phyloP scores from a whole-genome alignment of 495 filamentous ascomycete species.

The Aspergillus sparsus region DNA sequence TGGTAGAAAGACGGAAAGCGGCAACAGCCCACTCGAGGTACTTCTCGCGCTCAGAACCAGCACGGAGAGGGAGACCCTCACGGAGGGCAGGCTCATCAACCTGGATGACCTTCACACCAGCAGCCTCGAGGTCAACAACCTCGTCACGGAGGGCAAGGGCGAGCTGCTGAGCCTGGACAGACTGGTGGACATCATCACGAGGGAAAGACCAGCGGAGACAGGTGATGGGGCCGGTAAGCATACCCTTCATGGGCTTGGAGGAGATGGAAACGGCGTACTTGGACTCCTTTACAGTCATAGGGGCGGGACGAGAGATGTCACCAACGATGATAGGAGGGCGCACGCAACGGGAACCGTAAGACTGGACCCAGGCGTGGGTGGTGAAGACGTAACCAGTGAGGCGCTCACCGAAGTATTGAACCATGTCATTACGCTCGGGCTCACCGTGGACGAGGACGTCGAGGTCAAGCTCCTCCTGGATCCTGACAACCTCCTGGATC shows the following conservation, averaged over 20 bases:
- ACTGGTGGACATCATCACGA: conserved; percentile 98
- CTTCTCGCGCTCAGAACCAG: conserved; percentile 86
- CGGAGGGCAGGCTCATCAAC: conserved; percentile 98
- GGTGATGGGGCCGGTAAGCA: conserved; percentile 98
- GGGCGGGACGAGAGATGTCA: conserved; percentile 90
- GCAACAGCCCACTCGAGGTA: conserved; percentile 97
- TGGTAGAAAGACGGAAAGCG: conserved; percentile 91
- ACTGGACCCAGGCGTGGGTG: conserved; percentile 98
- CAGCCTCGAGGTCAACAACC: conserved; percentile 94
- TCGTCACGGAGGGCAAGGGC: conserved; percentile 97
- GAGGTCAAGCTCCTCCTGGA: conserved; percentile 95
- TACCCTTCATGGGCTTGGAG: conserved; percentile 99
- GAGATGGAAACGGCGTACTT: conserved; percentile 95
- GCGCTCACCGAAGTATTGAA: conserved; percentile 99
- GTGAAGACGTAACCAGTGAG: conserved; percentile 98
- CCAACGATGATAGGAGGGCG: conserved; percentile 97
- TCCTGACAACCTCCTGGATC: conserved; percentile 86
- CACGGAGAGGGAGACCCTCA: conserved; percentile 95
- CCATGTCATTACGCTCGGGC: conserved; percentile 99
- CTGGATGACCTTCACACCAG: conserved; percentile 95
- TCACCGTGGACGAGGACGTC: conserved; percentile 98
- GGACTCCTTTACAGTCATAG: conserved; percentile 99
- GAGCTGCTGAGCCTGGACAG: conserved; percentile 96
- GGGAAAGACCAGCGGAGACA: conserved; percentile 99
- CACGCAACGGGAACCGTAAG: conserved; percentile 96